A percentile compares a stretch with the other conserved stretches of the same genome.
Evolutionary conservation across 2,329 filamentous ascomycete genomes (phyloP).

Genomic region (Neurospora sp.): DNA sequence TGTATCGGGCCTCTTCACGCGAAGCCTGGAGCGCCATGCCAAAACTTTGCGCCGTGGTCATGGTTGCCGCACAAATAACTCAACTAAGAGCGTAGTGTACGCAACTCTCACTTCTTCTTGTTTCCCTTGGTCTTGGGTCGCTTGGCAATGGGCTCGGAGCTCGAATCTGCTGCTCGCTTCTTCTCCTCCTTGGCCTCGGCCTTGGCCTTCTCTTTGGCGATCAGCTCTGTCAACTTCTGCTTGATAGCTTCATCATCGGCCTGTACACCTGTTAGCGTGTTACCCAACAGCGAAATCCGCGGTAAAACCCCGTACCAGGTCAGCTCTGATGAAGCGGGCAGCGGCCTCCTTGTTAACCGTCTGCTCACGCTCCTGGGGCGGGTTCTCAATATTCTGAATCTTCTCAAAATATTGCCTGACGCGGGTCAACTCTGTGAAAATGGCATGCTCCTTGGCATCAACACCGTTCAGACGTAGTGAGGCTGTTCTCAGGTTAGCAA

Average conservation of each 20-base stretch:
- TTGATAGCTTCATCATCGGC: conserved; percentile 42
- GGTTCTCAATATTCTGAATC: conserved; percentile 66
- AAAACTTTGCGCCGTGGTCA: not conserved
- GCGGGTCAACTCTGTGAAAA: conserved; percentile 76
- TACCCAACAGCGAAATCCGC: not conserved
- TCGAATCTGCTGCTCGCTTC: conserved; percentile 30
- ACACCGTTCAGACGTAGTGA: conserved; percentile 69
- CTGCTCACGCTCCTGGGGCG: conserved; percentile 40
- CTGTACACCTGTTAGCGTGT: conserved; percentile 20
- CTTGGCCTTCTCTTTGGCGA: conserved; percentile 34
- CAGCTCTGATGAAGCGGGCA: conserved; percentile 71
- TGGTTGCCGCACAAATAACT: not conserved
- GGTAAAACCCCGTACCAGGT: conserved; percentile 45
- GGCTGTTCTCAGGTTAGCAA: conserved; percentile 33
- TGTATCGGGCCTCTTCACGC: not conserved
- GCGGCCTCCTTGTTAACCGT: conserved; percentile 67
- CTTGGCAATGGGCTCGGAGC: conserved; percentile 9
- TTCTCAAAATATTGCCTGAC: conserved; percentile 90
- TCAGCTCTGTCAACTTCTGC: conserved; percentile 42
- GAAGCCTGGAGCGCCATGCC: not conserved
- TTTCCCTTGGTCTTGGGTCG: conserved; percentile 12
- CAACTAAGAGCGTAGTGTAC: not conserved
- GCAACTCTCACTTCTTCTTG: conserved; percentile 11
- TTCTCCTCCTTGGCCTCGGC: conserved; percentile 20
- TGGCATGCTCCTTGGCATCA: conserved; percentile 72